Evolutionary conservation across 345 rosid genomes (phyloP).

Genomic region (Populus ilicifolia): DNA sequence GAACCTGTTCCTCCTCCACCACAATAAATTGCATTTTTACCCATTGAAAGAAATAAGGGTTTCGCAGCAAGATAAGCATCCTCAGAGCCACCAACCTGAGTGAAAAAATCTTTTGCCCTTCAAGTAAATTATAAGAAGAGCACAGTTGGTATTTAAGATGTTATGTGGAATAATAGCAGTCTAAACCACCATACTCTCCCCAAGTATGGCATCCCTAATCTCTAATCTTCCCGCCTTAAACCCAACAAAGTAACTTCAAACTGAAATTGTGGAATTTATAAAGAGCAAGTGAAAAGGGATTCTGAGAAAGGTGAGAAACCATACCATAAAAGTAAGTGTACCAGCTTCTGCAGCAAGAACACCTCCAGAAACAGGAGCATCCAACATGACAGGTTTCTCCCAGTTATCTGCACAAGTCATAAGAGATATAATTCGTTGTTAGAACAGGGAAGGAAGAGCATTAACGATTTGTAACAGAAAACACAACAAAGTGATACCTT

Average conservation of each 20-base stretch:
- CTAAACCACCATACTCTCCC: background rate
- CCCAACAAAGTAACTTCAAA: too few relatives aligned
- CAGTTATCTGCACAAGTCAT: slow-evolving; percentile 37
- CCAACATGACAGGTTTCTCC: slow-evolving; percentile 80
- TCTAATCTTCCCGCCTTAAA: too few relatives aligned
- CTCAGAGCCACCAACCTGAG: slow-evolving; percentile 90
- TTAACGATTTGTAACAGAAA: too few relatives aligned
- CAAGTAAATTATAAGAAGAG: background rate
- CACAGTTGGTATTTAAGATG: background rate
- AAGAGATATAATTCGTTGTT: too few relatives aligned
- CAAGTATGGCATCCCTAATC: too few relatives aligned
- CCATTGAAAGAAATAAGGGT: slow-evolving; percentile 76
- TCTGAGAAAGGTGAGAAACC: slow-evolving; percentile 8
- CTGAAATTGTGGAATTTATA: too few relatives aligned
- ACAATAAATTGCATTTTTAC: slow-evolving; percentile 68
- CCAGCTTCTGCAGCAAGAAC: slow-evolving; percentile 90
- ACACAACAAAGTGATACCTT: slow-evolving; percentile 40
- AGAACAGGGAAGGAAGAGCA: too few relatives aligned
- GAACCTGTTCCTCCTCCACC: slow-evolving; percentile 96
- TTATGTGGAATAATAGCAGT: background rate
- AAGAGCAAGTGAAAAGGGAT: too few relatives aligned
- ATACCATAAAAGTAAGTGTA: slow-evolving; percentile 87
- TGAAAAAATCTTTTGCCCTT: slow-evolving; percentile 13
- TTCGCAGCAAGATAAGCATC: slow-evolving; percentile 66
- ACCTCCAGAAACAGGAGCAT: slow-evolving; percentile 98